Percentiles rank a stretch among this genome's conserved stretches.
Evolutionary conservation across 2,329 filamentous ascomycete species (phyloP).

Genomic region (Colletotrichum sp.): DNA sequence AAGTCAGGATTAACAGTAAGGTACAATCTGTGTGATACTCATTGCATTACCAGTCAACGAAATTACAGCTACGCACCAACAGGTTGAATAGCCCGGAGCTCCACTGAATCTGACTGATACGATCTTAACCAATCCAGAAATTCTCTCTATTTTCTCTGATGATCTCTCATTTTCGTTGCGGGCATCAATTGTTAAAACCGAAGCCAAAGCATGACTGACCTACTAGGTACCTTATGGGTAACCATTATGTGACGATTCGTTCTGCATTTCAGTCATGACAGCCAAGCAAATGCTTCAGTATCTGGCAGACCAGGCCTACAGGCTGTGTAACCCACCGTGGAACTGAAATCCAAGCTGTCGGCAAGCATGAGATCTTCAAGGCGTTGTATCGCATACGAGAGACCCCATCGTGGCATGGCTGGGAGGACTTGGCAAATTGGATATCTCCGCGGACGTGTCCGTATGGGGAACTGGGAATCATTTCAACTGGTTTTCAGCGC

Average conservation of each 20-base stretch:
- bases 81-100: neutral
- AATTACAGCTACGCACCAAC: accelerated
- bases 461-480: neutral
- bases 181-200: too few species aligned
- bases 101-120: neutral
- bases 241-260: neutral
- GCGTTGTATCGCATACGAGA: neutral
- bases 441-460: neutral
- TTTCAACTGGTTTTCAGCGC: neutral
- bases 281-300: neutral
- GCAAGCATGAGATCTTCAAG: neutral
- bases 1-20: neutral
- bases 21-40: accelerated
- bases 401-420: neutral
- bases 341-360: neutral
- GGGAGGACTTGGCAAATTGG: neutral
- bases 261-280: neutral
- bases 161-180: neutral
- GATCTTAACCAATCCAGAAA: neutral
- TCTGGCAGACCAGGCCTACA: neutral
- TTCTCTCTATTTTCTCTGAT: neutral
- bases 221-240: too few species aligned
- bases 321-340: neutral
- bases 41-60: neutral
- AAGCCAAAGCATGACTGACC: too few species aligned